These are phyloP conservation scores for Emergomyces pasteurianus DNA, from an alignment of 2,329 filamentous ascomycete genomes.

Conservation along the genomic window DNA sequence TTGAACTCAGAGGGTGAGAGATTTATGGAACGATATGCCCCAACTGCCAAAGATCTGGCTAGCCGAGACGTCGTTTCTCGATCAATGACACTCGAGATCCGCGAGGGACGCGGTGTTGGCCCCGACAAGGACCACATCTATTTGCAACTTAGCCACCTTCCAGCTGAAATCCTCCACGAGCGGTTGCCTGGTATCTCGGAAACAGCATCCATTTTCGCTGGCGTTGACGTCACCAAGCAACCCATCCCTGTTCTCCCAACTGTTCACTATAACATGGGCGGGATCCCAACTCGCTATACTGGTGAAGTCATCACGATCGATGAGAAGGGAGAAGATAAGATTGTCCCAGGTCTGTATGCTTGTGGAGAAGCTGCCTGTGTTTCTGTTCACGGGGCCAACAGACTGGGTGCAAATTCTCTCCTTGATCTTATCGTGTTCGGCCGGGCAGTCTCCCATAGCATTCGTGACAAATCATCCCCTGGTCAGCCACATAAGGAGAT, in stretches of 20 bases:
- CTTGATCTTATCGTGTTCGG: slow-evolving; percentile 96
- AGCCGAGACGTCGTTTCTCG: slow-evolving; percentile 92
- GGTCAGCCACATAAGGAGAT: slow-evolving; percentile 69
- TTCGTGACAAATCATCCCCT: slow-evolving; percentile 85
- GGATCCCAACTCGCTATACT: slow-evolving; percentile 94
- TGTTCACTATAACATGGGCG: slow-evolving; percentile 99
- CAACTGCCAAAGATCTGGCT: slow-evolving; percentile 94
- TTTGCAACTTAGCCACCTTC: slow-evolving; percentile 92
- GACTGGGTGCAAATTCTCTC: slow-evolving; percentile 94
- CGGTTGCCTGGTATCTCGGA: slow-evolving; percentile 97
- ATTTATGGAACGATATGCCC: slow-evolving; percentile 98
- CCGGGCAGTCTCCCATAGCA: slow-evolving; percentile 91
- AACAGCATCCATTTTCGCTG: slow-evolving; percentile 92
- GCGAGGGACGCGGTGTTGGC: slow-evolving; percentile 91
- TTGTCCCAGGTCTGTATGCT: slow-evolving; percentile 89
- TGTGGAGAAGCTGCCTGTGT: slow-evolving; percentile 96
- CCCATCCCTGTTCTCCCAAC: slow-evolving; percentile 93
- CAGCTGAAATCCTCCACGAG: slow-evolving; percentile 82
- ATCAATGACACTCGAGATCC: slow-evolving; percentile 97
- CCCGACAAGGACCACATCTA: slow-evolving; percentile 97
- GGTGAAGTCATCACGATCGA: slow-evolving; percentile 90
- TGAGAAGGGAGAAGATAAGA: slow-evolving; percentile 73
- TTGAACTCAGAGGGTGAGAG: slow-evolving; percentile 96
- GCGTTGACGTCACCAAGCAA: slow-evolving; percentile 94
- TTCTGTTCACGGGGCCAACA: slow-evolving; percentile 96